phyloP scores from a whole-genome alignment of 805 yeast genomes.

The Starmera quercuum region DNA sequence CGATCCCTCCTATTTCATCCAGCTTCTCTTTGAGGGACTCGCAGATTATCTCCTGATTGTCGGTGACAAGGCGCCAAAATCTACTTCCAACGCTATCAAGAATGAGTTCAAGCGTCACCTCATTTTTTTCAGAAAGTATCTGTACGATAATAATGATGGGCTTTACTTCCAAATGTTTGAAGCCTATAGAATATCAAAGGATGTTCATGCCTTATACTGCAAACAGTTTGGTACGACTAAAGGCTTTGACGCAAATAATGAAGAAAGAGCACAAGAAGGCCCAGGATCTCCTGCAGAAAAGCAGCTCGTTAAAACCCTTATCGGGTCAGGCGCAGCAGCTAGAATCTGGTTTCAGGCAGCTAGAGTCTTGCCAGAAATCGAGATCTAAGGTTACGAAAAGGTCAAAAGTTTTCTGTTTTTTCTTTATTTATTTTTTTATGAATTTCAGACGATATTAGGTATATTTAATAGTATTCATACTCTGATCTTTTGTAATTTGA shows the following conservation, averaged over 20 bases:
- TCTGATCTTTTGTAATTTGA: slow-evolving; percentile 48
- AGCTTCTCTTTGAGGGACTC: slow-evolving; percentile 57
- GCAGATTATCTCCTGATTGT: slow-evolving; percentile 54
- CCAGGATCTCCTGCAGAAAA: slow-evolving; percentile 26
- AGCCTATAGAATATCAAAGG: slow-evolving; percentile 44
- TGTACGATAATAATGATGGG: slow-evolving; percentile 51
- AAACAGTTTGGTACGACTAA: slow-evolving; percentile 49
- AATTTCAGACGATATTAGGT: neutral
- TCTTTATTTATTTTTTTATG: neutral
- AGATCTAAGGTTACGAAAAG: neutral
- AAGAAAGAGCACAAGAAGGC: slow-evolving; percentile 41
- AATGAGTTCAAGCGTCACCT: slow-evolving; percentile 46
- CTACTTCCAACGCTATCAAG: slow-evolving; percentile 21
- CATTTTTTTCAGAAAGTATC: slow-evolving; percentile 47
- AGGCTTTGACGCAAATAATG: slow-evolving; percentile 38
- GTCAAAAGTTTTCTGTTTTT: neutral
- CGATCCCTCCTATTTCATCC: slow-evolving; percentile 56
- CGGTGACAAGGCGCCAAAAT: slow-evolving; percentile 29
- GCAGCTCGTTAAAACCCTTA: slow-evolving; percentile 41
- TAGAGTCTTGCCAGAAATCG: slow-evolving; percentile 37
- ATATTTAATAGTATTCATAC: slow-evolving; percentile 12
- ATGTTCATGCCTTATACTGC: slow-evolving; percentile 42
- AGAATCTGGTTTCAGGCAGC: slow-evolving; percentile 64
- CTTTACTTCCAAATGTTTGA: slow-evolving; percentile 53
- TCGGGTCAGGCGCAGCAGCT: slow-evolving; percentile 63